phyloP scores from a whole-genome alignment of 495 filamentous ascomycete species.

The Penicillium crystallinum region DNA sequence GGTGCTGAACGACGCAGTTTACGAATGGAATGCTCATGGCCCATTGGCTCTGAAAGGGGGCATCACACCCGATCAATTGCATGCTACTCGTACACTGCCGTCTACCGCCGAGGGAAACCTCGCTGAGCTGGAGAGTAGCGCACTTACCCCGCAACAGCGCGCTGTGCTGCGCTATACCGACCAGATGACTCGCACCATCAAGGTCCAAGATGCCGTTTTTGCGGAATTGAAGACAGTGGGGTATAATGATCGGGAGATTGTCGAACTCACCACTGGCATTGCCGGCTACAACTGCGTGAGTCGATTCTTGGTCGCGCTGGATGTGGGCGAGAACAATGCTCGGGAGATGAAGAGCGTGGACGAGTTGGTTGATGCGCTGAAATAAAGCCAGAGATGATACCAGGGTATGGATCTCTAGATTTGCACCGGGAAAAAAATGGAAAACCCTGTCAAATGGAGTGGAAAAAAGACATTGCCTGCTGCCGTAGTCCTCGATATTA shows the following conservation, averaged over 20 bases:
- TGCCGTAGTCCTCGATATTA: no score
- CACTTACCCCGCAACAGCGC: constrained; percentile 56
- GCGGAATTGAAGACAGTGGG: constrained; percentile 45
- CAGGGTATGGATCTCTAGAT: neutral
- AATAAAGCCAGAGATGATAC: neutral
- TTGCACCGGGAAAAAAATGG: neutral
- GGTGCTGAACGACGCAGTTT: constrained; percentile 65
- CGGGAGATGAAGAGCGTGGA: constrained; percentile 41
- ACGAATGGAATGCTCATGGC: constrained; percentile 75
- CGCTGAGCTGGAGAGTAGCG: constrained; percentile 23
- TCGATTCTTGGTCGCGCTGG: constrained; percentile 75
- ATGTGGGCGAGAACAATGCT: constrained; percentile 54
- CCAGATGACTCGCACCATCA: constrained; percentile 40
- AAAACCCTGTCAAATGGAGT: neutral
- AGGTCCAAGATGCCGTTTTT: constrained; percentile 59
- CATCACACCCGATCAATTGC: constrained; percentile 38
- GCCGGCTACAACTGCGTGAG: constrained; percentile 85
- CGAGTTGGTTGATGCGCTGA: constrained; percentile 27
- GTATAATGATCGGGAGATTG: constrained; percentile 55
- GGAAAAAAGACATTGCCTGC: neutral
- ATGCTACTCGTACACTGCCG: constrained; percentile 37
- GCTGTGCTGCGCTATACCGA: constrained; percentile 53
- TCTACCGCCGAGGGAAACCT: constrained; percentile 28
- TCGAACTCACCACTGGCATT: constrained; percentile 70
- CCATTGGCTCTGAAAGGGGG: constrained; percentile 53